Conservation (phyloP, 2,329 filamentous ascomycete species). For the Davidsoniella eucalypti region DNA sequence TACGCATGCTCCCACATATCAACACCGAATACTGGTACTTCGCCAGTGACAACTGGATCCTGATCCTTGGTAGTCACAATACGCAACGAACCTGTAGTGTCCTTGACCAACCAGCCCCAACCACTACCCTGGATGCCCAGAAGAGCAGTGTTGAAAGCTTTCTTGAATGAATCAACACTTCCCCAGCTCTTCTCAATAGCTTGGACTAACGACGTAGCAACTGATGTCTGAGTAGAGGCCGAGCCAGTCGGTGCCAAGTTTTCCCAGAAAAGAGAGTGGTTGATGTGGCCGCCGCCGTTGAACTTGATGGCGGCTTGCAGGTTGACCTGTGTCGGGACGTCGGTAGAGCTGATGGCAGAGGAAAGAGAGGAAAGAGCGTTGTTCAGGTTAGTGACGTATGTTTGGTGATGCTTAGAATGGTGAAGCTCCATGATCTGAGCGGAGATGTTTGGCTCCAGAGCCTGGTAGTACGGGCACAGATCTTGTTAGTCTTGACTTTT, state of each 20-base stretch:
- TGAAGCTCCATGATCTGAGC: constrained; percentile 69
- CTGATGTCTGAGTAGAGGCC: constrained; percentile 34
- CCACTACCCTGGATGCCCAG: constrained; percentile 67
- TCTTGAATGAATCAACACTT: constrained; percentile 46
- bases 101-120: constrained; percentile 74
- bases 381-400: constrained; percentile 65
- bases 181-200: constrained; percentile 54
- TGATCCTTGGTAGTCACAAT: constrained; percentile 79
- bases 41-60: constrained; percentile 53
- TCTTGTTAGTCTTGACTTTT: not conserved
- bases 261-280: constrained; percentile 87
- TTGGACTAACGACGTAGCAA: constrained; percentile 38
- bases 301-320: constrained; percentile 64
- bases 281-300: constrained; percentile 84
- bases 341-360: constrained; percentile 35
- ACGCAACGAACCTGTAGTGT: constrained; percentile 39
- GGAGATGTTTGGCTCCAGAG: constrained; percentile 58
- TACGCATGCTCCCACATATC: constrained; percentile 95
- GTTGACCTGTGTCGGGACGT: constrained; percentile 47
- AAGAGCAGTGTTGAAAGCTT: constrained; percentile 47
- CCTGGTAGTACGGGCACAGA: constrained; percentile 25
- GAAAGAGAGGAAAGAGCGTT: constrained; percentile 43
- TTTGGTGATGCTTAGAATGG: constrained; percentile 63
- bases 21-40: constrained; percentile 55
- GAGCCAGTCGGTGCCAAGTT: constrained; percentile 51